A percentile compares a stretch with the other conserved stretches of the same genome.
phyloP scores from a whole-genome alignment of 108 stramenopile genomes.

The Skeletonema tropicum region DNA sequence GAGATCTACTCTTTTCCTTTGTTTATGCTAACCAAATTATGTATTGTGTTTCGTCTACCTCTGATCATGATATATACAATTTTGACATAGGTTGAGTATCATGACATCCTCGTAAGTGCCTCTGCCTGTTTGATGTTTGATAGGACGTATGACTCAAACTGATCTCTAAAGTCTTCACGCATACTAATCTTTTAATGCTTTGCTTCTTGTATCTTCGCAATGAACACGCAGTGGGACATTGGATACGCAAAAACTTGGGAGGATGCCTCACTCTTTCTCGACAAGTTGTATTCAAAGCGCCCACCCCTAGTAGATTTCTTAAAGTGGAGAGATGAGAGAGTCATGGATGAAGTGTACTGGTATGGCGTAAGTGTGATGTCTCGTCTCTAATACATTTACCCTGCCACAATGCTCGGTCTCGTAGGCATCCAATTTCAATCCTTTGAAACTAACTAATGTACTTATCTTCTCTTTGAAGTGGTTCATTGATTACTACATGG shows the following conservation, averaged over 20 bases:
- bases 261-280: constrained; percentile 14
- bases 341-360: constrained; percentile 38
- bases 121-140: background rate
- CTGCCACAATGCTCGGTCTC: too few relatives aligned
- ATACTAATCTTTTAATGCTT: background rate
- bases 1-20: too few relatives aligned
- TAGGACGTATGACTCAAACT: constrained; percentile 25
- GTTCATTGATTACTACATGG: constrained; percentile 52
- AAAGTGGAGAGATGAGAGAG: constrained; percentile 35
- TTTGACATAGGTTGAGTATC: too few relatives aligned
- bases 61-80: too few relatives aligned
- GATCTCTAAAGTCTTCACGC: background rate
- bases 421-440: too few relatives aligned
- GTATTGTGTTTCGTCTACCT: too few relatives aligned
- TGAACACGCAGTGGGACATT: background rate
- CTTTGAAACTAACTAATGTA: too few relatives aligned
- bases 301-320: constrained; percentile 25
- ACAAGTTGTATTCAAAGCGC: constrained; percentile 23
- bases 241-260: constrained; percentile 37
- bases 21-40: too few relatives aligned
- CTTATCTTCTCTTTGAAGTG: constrained; percentile 6
- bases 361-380: constrained; percentile 16
- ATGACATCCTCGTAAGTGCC: too few relatives aligned
- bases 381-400: too few relatives aligned
- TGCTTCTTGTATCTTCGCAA: background rate